Evolutionary conservation across 2,329 filamentous ascomycete species (phyloP), one percentile per base, ranked within the genome.

Genomic region (Ophioceras dolichostomum): DNA sequence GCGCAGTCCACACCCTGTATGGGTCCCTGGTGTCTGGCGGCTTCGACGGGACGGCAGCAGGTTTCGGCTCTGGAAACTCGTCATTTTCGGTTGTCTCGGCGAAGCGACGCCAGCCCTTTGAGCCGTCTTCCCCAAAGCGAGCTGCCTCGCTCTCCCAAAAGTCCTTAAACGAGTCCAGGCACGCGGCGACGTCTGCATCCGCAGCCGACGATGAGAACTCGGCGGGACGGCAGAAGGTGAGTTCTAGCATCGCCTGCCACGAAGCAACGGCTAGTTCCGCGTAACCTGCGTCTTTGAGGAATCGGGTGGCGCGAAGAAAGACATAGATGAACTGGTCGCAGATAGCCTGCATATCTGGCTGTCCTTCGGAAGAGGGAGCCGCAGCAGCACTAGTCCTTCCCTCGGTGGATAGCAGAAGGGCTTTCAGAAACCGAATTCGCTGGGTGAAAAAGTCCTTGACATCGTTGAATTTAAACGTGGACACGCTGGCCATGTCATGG

Each of bases 131-230:
- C 9, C 89, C 89, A 38, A 94, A 70, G 5, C 89, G 73, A 1
- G 82, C 65, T 1, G 76, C 68, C 51, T 95, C 89, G 39, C 77
- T 83, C 41, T 94, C 86, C 91, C 91, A 96, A 44, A 91, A 94
- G 3, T 78, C 68, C 34, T 72, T 63, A 43, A 94, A 83, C 65
- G 29, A 30, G n/a, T 16, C 34, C 13, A 44, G 32, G 10, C 31
- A 31, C 13, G 34, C 28, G 8, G n/a, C n/a, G n/a, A n/a, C n/a
- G n/a, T n/a, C n/a, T n/a, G n/a, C n/a, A n/a, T n/a, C 36, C 17
- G 26, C 30, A 13, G 8, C 38, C 2, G 47, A 45, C 29, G 49
- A 33, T n/a, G 48, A 38, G 3, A 59, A 36, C 5, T 51, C 39
- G 4, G 47, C 36, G 3, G 82, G 76, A 3, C 65, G 64, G 33